phyloP scores from a whole-genome alignment of 129 eudicot species.

The Saposhnikovia divaricata region DNA sequence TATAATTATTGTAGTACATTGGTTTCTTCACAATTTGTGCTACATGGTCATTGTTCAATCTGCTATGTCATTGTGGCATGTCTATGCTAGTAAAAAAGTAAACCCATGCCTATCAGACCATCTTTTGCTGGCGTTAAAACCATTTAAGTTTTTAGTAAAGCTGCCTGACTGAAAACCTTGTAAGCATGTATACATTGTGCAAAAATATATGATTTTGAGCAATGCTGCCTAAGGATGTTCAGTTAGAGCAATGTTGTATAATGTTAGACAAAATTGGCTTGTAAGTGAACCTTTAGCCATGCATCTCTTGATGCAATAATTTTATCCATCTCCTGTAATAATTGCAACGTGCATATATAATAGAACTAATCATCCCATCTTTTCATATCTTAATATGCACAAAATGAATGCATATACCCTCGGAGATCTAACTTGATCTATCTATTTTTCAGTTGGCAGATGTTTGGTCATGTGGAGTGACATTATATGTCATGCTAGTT shows the following conservation, averaged over 20 bases:
- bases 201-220: not conserved
- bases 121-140: too few species aligned
- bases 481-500: constrained; percentile 92
- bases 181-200: not conserved
- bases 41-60: too few species aligned
- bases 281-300: not conserved
- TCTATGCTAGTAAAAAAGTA: too few species aligned
- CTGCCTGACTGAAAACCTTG: too few species aligned
- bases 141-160: too few species aligned
- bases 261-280: not conserved
- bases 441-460: constrained; percentile 70
- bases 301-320: not conserved
- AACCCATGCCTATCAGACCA: too few species aligned
- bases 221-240: not conserved
- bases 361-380: not conserved
- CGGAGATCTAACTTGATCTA: constrained; percentile 2
- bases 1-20: too few species aligned
- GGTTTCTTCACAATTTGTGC: too few species aligned
- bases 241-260: not conserved
- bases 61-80: too few species aligned
- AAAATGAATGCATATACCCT: not conserved
- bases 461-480: constrained; percentile 99
- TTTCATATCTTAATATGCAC: not conserved
- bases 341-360: not conserved
- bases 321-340: not conserved